Percentiles rank a stretch among this genome's conserved stretches.
phyloP scores from a whole-genome alignment of 2,329 filamentous ascomycete genomes.

The Metarhizium anisopliae region DNA sequence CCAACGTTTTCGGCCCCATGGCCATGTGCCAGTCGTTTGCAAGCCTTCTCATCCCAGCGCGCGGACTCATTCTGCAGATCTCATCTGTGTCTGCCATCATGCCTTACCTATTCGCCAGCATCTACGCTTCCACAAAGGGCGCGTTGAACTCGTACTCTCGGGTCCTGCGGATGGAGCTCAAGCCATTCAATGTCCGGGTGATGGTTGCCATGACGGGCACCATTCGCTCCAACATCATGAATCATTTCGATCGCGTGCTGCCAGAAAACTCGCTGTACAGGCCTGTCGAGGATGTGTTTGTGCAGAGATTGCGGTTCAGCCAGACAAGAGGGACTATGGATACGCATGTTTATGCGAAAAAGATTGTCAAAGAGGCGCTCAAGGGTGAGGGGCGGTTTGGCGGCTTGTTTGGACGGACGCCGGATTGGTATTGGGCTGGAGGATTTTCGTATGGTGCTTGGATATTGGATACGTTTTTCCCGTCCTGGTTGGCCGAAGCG shows the following conservation, averaged over 20 bases:
- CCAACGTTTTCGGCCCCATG: slow-evolving; percentile 50
- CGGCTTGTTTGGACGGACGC: slow-evolving; percentile 22
- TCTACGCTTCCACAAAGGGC: slow-evolving; percentile 48
- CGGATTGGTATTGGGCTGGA: slow-evolving; percentile 26
- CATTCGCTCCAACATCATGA: slow-evolving; percentile 40
- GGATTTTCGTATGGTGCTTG: slow-evolving; percentile 21
- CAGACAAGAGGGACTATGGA: slow-evolving; percentile 37
- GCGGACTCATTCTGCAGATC: slow-evolving; percentile 46
- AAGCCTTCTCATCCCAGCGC: slow-evolving; percentile 37
- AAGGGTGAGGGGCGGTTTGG: slow-evolving; percentile 26
- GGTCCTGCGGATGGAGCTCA: slow-evolving; percentile 42
- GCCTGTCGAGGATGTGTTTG: slow-evolving; percentile 35
- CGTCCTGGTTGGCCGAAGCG: slow-evolving; percentile 20
- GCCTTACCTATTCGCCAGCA: slow-evolving; percentile 43
- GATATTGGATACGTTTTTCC: slow-evolving; percentile 14
- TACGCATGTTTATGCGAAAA: slow-evolving; percentile 33
- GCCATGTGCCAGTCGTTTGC: slow-evolving; percentile 43
- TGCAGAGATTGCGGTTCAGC: slow-evolving; percentile 36
- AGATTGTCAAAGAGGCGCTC: slow-evolving; percentile 34
- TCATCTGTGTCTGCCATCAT: slow-evolving; percentile 41
- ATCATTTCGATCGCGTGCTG: slow-evolving; percentile 29
- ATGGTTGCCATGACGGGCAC: slow-evolving; percentile 48
- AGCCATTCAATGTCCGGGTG: slow-evolving; percentile 45
- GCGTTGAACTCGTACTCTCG: slow-evolving; percentile 45
- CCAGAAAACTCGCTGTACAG: slow-evolving; percentile 38